Percentiles rank a stretch among this genome's conserved stretches.
Conservation (phyloP, 805 yeast species). For the Starmerella vitae region DNA sequence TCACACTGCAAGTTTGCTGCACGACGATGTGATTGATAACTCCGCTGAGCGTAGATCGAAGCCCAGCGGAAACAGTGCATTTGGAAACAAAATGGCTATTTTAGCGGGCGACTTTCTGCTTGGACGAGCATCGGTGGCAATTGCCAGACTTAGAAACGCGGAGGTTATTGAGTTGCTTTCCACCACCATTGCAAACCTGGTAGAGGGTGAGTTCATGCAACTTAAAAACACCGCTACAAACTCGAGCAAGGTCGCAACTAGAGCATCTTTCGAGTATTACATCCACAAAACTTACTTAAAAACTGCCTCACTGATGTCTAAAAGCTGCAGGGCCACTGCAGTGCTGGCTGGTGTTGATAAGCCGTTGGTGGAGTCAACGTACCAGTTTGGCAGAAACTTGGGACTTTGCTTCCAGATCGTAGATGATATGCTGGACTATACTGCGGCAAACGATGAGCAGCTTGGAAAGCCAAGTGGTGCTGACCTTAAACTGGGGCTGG, state of each 20-base stretch:
- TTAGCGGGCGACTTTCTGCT: constrained; percentile 91
- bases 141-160: constrained; percentile 86
- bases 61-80: constrained; percentile 85
- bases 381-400: constrained; percentile 80
- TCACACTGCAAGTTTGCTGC: constrained; percentile 88
- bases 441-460: constrained; percentile 59
- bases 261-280: constrained; percentile 80
- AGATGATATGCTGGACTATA: constrained; percentile 91
- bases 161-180: constrained; percentile 93
- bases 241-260: constrained; percentile 34
- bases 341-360: constrained; percentile 76
- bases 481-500: constrained; percentile 82
- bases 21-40: constrained; percentile 91
- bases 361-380: constrained; percentile 66
- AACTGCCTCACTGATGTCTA: constrained; percentile 88
- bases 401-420: constrained; percentile 94
- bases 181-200: constrained; percentile 90
- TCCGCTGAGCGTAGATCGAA: constrained; percentile 78
- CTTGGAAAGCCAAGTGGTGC: constrained; percentile 95
- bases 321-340: constrained; percentile 85
- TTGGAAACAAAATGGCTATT: constrained; percentile 94
- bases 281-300: constrained; percentile 89
- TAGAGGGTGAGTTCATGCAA: constrained; percentile 98
- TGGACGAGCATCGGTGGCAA: constrained; percentile 92
- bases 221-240: constrained; percentile 74